Evolutionary conservation across 2,329 filamentous ascomycete species (phyloP).

Genomic region (Penicillium janthinellum): DNA sequence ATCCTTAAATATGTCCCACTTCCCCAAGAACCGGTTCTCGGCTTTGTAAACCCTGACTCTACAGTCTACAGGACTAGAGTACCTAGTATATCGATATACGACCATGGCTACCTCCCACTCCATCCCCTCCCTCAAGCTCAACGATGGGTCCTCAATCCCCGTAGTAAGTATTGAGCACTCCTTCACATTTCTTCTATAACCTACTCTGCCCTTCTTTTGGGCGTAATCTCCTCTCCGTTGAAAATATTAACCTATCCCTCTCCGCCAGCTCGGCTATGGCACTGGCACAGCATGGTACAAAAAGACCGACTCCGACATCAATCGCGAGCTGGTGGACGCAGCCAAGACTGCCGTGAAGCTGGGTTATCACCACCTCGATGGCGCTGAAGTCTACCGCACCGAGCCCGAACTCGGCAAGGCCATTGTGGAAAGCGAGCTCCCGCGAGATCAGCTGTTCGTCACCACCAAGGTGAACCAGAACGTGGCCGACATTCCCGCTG

Average conservation of each 20-base stretch:
- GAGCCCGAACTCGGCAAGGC: conserved; percentile 53
- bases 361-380: conserved; percentile 65
- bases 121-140: conserved; percentile 56
- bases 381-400: conserved; percentile 59
- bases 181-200: background rate
- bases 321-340: conserved; percentile 57
- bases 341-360: conserved; percentile 60
- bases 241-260: background rate
- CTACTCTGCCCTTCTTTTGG: background rate
- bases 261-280: conserved; percentile 59
- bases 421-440: conserved; percentile 50
- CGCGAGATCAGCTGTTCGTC: conserved; percentile 53
- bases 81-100: background rate
- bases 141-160: conserved; percentile 59
- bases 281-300: conserved; percentile 69
- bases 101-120: background rate
- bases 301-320: conserved; percentile 48
- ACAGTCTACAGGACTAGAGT: background rate
- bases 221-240: background rate
- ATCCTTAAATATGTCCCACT: background rate
- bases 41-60: background rate
- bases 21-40: background rate
- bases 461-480: conserved; percentile 60
- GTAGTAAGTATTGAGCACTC: conserved; percentile 46
- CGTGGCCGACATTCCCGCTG: conserved; percentile 57